These are phyloP conservation scores for Nannochloropsis gaditana DNA, from an alignment of 108 stramenopile genomes.

Conservation along the genomic window DNA sequence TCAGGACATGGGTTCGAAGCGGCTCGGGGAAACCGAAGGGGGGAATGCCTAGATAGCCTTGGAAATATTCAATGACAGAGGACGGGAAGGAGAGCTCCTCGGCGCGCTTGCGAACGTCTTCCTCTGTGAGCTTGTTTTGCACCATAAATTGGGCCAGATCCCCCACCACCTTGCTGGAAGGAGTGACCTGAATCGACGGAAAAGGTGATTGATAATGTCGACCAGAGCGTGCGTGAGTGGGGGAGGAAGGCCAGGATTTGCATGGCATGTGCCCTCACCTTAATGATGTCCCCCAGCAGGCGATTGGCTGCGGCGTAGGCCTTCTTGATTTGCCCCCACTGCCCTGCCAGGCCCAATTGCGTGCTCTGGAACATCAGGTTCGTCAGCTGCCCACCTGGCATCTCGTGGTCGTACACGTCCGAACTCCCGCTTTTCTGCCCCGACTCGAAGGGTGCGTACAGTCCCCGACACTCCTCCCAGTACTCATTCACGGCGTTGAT, in stretches of 20 bases:
- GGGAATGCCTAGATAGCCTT: slow-evolving; percentile 76
- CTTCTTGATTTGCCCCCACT: slow-evolving; percentile 80
- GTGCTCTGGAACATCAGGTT: slow-evolving; percentile 88
- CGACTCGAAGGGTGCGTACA: slow-evolving; percentile 90
- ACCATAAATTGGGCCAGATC: slow-evolving; percentile 96
- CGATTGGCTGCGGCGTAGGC: slow-evolving; percentile 85
- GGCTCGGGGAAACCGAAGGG: slow-evolving; percentile 95
- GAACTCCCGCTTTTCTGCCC: slow-evolving; percentile 87
- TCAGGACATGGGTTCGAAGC: slow-evolving; percentile 68
- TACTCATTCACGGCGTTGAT: slow-evolving; percentile 74
- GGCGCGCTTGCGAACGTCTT: slow-evolving; percentile 76
- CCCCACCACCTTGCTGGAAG: slow-evolving; percentile 87
- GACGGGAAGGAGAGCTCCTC: slow-evolving; percentile 79
- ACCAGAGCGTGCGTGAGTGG: not conserved
- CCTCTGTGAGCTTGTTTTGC: slow-evolving; percentile 76
- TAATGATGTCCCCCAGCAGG: slow-evolving; percentile 90
- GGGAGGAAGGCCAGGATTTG: too few species aligned
- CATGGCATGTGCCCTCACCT: slow-evolving; percentile 57
- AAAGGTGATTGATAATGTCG: not conserved
- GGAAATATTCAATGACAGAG: slow-evolving; percentile 89
- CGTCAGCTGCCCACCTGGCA: slow-evolving; percentile 84
- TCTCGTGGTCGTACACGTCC: slow-evolving; percentile 92
- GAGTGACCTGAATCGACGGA: slow-evolving; percentile 58
- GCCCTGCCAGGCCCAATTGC: slow-evolving; percentile 80
- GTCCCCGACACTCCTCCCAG: slow-evolving; percentile 82